Evolutionary conservation across 2,329 filamentous ascomycete species (phyloP).

Genomic region (Pseudogymnoascus sp.): DNA sequence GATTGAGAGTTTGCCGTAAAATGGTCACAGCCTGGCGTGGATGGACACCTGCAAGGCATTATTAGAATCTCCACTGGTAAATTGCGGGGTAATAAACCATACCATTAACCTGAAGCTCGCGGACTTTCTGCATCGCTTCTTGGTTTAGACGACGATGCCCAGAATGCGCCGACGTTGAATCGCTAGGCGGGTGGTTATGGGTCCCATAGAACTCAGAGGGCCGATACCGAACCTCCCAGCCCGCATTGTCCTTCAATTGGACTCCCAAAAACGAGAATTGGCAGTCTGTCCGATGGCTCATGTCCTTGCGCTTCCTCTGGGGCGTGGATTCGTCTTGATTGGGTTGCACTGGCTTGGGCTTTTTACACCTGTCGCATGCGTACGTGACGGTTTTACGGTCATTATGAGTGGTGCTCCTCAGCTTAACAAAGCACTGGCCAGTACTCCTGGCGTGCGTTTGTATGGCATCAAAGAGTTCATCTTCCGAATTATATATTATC

Average conservation of each 20-base stretch:
- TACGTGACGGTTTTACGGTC: conserved; percentile 7
- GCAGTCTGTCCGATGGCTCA: conserved; percentile 3
- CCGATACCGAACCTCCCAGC: conserved; percentile 8
- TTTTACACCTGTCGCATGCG: conserved; percentile 7
- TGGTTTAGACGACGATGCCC: conserved; percentile 7
- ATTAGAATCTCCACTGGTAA: not conserved
- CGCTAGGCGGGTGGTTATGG: conserved; percentile 7
- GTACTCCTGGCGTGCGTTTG: conserved; percentile 1
- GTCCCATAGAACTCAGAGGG: conserved; percentile 1
- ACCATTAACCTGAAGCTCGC: conserved; percentile 9
- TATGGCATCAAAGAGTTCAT: conserved; percentile 3
- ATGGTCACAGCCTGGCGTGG: not conserved
- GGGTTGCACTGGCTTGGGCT: conserved; percentile 1
- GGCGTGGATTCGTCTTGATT: not conserved
- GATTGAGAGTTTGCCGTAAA: conserved; percentile 3
- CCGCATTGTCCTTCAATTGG: conserved; percentile 7
- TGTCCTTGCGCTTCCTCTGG: conserved; percentile 4
- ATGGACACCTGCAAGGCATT: not conserved
- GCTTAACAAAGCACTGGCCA: conserved; percentile 9
- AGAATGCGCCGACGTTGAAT: conserved; percentile 1
- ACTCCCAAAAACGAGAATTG: conserved; percentile 7
- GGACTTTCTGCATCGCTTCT: conserved; percentile 3
- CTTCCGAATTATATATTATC: conserved; percentile 6
- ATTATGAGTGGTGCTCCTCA: conserved; percentile 9
- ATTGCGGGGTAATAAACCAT: not conserved